Conservation (phyloP, 2,329 filamentous ascomycete genomes). For the Fusarium coffeatum region DNA sequence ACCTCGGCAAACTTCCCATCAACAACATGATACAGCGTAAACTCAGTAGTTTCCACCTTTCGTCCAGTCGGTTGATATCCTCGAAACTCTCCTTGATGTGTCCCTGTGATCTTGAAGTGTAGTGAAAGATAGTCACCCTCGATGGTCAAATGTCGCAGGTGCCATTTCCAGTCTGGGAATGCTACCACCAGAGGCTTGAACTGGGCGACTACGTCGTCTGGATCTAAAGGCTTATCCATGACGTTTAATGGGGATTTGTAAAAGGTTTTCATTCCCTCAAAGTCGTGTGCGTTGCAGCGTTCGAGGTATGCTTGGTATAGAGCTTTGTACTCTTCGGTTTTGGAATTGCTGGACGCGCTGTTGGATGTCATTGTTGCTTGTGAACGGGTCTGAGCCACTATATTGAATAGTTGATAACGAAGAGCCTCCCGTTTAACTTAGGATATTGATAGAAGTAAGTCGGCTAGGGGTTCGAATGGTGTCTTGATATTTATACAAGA, state of each 20-base stretch:
- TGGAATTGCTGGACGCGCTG: not conserved
- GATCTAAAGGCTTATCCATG: constrained; percentile 1
- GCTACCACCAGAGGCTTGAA: constrained; percentile 8
- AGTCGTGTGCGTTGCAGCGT: constrained; percentile 15
- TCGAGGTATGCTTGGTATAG: constrained; percentile 11
- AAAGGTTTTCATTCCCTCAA: constrained; percentile 2
- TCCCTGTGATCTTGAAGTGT: constrained; percentile 9
- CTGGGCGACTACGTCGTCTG: not conserved
- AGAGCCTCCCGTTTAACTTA: too few species aligned
- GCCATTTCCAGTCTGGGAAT: constrained; percentile 24
- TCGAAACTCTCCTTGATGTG: constrained; percentile 2
- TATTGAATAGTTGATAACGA: not conserved
- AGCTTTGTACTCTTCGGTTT: not conserved
- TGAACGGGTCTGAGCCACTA: not conserved
- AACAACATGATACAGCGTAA: constrained; percentile 18
- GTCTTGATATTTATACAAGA: not conserved
- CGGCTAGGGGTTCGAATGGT: not conserved
- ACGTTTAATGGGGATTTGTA: constrained; percentile 4
- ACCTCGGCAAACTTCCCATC: constrained; percentile 2
- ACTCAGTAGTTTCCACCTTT: constrained; percentile 7
- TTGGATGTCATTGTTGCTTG: not conserved
- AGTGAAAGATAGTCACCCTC: constrained; percentile 5
- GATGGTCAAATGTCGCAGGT: not conserved
- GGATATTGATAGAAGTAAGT: not conserved
- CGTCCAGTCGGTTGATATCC: constrained; percentile 8